Base-by-base conservation (phyloP, 1,284 basidiomycete genomes). In the Trametes polyzona region DNA sequence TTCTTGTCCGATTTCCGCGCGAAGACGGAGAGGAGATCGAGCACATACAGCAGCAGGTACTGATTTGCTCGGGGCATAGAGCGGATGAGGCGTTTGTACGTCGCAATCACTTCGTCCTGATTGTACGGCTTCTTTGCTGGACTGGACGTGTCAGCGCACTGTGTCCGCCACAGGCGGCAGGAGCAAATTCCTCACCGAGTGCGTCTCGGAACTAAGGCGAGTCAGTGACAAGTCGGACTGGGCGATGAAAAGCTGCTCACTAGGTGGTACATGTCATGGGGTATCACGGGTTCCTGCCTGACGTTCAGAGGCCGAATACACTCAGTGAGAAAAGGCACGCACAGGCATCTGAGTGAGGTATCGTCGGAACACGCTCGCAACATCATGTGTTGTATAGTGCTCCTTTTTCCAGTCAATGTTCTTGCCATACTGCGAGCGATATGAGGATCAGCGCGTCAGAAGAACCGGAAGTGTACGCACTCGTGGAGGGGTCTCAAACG, bases 331-430 rank as follows among this genome's bases (percentile, higher is more conserved):
- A 40, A 56, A 42, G 37, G 63, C 5, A 83, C 90, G 70, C 67
- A 95, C 95, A 30, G 96, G 95, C 91, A 98, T 94, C 70, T 92
- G 91, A 6, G 96, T 98, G 58, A 99, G 86, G 75, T 95, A 99
- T 76, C 96, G 81, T 57, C 96, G 84, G 70, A 99, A 93, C 50
- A 99, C 94, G 66, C 93, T 96, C 17, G 96, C 96, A 47, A 97
- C 95, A 71, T 99, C 96, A 73, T 99, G 96, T 2, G 95, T 86
- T 30, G 91, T 97, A 74, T 90, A 98, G 19, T 82, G 81, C 65
- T 92, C 86, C 55, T 83, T 78, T 68, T 86, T 87, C 95, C 96
- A 98, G 66, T 96, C 91, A 30, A 99, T 79, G 56, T 88, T 84
- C 73, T 96, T 96, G 61, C 96, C 97, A 69, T 95, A 98, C 92